Evolutionary conservation across 352 stramenopile species (phyloP).

Genomic region (Phytophthora meadii): DNA sequence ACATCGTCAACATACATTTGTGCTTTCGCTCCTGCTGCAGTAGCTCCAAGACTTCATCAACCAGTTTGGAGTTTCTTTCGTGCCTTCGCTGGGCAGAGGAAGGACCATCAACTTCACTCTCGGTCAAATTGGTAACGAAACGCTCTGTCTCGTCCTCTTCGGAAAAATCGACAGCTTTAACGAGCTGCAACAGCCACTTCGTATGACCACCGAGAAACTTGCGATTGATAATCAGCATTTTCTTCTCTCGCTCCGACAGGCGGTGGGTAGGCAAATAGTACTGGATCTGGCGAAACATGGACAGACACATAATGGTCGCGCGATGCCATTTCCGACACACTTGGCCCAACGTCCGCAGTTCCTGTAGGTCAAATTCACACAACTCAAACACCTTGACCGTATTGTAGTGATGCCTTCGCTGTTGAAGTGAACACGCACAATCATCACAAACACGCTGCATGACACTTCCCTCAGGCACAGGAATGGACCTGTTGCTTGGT

Average conservation of each 20-base stretch:
- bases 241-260: conserved; percentile 74
- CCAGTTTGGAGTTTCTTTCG: conserved; percentile 43
- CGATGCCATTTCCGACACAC: conserved; percentile 89
- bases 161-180: conserved; percentile 84
- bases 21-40: conserved; percentile 70
- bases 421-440: conserved; percentile 78
- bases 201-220: conserved; percentile 77
- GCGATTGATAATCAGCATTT: conserved; percentile 83
- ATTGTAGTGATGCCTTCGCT: conserved; percentile 87
- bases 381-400: conserved; percentile 87
- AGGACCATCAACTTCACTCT: conserved; percentile 29
- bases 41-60: conserved; percentile 68
- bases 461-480: conserved; percentile 72
- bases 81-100: conserved; percentile 10
- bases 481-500: conserved; percentile 48
- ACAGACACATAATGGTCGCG: conserved; percentile 89
- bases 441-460: conserved; percentile 87
- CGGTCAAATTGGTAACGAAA: conserved; percentile 24
- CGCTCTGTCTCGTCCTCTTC: conserved; percentile 58
- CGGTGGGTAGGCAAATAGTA: conserved; percentile 86
- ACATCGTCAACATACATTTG: conserved; percentile 91
- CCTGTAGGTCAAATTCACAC: conserved; percentile 80
- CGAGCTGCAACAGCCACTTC: conserved; percentile 87
- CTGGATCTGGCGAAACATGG: conserved; percentile 89
- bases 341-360: conserved; percentile 75